Conservation (phyloP, 2,329 filamentous ascomycete species). For the Aspergillus ochraceus region DNA sequence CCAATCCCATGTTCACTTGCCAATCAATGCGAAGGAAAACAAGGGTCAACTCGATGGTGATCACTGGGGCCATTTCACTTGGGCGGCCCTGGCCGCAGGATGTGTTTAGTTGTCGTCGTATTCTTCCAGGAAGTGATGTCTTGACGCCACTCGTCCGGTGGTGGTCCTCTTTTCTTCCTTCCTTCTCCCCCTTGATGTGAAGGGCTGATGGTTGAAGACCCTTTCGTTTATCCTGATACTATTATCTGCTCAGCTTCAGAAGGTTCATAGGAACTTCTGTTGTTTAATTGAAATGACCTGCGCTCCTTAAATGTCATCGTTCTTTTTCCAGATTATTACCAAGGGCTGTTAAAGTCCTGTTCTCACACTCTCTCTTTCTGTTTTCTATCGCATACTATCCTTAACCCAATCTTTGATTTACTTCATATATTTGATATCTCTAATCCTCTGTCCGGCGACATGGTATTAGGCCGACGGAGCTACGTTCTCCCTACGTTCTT, state of each 20-base stretch:
- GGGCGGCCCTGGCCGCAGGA: slow-evolving; percentile 1
- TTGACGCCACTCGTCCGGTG: neutral
- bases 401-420: neutral
- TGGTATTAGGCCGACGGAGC: slow-evolving; percentile 29
- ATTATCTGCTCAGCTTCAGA: neutral
- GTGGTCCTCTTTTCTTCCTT: neutral
- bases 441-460: slow-evolving; percentile 8
- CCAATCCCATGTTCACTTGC: slow-evolving; percentile 9
- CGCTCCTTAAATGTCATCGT: slow-evolving; percentile 2
- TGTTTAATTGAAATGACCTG: slow-evolving; percentile 4
- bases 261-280: neutral
- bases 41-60: slow-evolving; percentile 12
- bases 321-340: neutral
- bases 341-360: slow-evolving; percentile 6
- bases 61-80: slow-evolving; percentile 13
- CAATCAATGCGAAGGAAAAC: slow-evolving; percentile 5
- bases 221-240: neutral
- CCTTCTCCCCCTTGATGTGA: neutral
- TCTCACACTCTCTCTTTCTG: neutral
- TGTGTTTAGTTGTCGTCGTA: neutral
- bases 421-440: neutral
- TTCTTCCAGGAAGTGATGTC: neutral
- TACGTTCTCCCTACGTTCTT: slow-evolving; percentile 26
- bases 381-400: neutral
- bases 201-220: neutral